Base-by-base conservation (phyloP, 225 moss, liverwort and hornwort genomes). In the Asterella californica region DNA sequence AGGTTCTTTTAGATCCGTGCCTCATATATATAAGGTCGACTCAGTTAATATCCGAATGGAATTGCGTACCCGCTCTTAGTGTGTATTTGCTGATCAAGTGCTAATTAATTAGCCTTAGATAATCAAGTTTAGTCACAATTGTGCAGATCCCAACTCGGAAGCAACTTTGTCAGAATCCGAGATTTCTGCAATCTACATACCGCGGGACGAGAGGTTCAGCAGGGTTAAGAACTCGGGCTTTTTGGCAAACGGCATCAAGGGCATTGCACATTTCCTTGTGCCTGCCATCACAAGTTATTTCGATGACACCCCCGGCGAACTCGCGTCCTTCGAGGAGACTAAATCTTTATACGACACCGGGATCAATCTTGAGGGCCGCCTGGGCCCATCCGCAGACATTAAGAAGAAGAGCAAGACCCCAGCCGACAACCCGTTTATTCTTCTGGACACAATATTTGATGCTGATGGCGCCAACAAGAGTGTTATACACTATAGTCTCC, bases 121-220 rank as follows among this genome's bases (percentile, higher is more conserved):
- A 42, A 42, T 3, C 42, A 42, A 42, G 42, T 42, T 42, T 3
- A 42, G 42, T 7, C 7, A 42, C 34, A 24, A 5, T 3, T 50
- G 50, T 29, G 75, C 50, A 50, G 50, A 75, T 64, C 64, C 64
- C 29, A 64, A 32, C 30, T 64, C 64, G 29, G 64, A 64, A 64
- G 64, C 64, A 11, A 64, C 29, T n/a, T n/a, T 64, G 12, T 27
- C 27, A 64, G 64, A 64, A 27, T n/a, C 30, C 32, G 50, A 24
- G 30, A 29, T 64, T 27, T 29, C 27, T 27, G 11, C 64, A n/a
- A 64, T 59, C 12, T 80, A 72, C 72, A 25, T 72, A 6, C 80
- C 80, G 38, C 72, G 72, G 37, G 80, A 80, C 45, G 80, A 80
- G 73, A 48, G 33, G 71, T 80, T 80, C 53, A 72, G 14, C 57